These are phyloP conservation scores for Trametes polyzona DNA, from an alignment of 1,284 basidiomycete genomes.

Conservation along the genomic window DNA sequence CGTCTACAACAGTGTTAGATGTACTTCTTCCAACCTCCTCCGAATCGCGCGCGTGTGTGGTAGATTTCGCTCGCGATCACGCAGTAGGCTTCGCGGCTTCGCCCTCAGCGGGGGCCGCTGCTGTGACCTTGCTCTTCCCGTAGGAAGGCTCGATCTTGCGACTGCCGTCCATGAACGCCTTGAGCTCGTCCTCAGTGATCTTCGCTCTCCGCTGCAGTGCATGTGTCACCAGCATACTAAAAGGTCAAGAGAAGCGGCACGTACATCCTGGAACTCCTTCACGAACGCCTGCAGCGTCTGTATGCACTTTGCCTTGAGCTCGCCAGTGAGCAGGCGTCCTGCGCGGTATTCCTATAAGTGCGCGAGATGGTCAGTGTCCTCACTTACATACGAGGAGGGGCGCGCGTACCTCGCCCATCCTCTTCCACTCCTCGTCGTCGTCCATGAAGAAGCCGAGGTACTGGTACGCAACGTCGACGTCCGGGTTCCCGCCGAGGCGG, in stretches of 20 bases:
- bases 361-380: neutral
- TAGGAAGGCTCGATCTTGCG: conserved; percentile 75
- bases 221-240: neutral
- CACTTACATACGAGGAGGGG: neutral
- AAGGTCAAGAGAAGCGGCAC: conserved; percentile 30
- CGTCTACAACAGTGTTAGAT: conserved; percentile 24
- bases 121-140: conserved; percentile 32
- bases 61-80: no score
- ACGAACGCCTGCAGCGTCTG: conserved; percentile 85
- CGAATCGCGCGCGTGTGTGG: neutral
- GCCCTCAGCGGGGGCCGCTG: neutral
- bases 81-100: conserved; percentile 4
- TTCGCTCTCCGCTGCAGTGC: conserved; percentile 70
- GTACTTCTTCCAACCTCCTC: conserved; percentile 5
- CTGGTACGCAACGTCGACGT: conserved; percentile 96
- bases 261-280: conserved; percentile 87
- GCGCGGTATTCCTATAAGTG: conserved; percentile 86
- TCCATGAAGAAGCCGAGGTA: conserved; percentile 98
- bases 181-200: conserved; percentile 81
- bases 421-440: conserved; percentile 86
- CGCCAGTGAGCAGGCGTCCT: conserved; percentile 87
- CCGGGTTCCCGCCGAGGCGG: conserved; percentile 87
- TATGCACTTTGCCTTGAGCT: conserved; percentile 93
- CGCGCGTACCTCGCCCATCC: conserved; percentile 70
- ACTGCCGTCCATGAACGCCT: conserved; percentile 82